Conservation (phyloP, 2,329 filamentous ascomycete genomes). For the Dactylellina leptospora region DNA sequence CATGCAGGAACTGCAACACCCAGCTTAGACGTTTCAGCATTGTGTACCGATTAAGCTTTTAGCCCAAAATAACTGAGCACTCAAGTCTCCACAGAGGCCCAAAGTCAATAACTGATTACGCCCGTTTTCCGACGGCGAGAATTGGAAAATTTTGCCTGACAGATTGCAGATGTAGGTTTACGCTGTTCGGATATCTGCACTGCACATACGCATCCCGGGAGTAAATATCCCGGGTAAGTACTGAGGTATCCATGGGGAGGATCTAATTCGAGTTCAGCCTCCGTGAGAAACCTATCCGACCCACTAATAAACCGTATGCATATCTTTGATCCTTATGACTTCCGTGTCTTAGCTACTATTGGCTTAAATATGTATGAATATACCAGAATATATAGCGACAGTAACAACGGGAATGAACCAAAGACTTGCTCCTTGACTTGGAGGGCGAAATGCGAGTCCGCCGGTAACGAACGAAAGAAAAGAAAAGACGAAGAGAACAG, state of each 20-base stretch:
- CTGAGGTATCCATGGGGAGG: not conserved
- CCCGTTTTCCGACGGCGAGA: constrained; percentile 24
- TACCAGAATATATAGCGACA: not conserved
- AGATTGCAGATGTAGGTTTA: constrained; percentile 14
- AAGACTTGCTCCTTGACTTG: too few relatives aligned
- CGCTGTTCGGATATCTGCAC: not conserved
- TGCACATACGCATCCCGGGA: too few relatives aligned
- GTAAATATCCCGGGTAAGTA: constrained; percentile 3
- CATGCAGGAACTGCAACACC: constrained; percentile 37
- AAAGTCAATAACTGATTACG: constrained; percentile 18
- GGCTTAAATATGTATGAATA: not conserved
- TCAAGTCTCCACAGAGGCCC: constrained; percentile 12
- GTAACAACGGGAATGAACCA: not conserved
- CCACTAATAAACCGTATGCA: constrained; percentile 3
- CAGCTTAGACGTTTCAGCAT: constrained; percentile 16
- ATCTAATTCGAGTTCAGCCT: constrained; percentile 25
- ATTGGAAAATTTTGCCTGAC: constrained; percentile 24
- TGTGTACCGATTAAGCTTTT: constrained; percentile 15
- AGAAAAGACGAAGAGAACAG: constrained; percentile 10
- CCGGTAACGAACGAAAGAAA: not conserved
- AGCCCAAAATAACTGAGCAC: constrained; percentile 15
- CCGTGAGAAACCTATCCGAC: constrained; percentile 8
- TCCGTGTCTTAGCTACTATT: constrained; percentile 13
- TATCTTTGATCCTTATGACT: constrained; percentile 15
- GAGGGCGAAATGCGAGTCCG: too few relatives aligned